These are phyloP conservation scores for Fusarium protoensiforme DNA, from an alignment of 2,329 filamentous ascomycete species.

Conservation along the genomic window DNA sequence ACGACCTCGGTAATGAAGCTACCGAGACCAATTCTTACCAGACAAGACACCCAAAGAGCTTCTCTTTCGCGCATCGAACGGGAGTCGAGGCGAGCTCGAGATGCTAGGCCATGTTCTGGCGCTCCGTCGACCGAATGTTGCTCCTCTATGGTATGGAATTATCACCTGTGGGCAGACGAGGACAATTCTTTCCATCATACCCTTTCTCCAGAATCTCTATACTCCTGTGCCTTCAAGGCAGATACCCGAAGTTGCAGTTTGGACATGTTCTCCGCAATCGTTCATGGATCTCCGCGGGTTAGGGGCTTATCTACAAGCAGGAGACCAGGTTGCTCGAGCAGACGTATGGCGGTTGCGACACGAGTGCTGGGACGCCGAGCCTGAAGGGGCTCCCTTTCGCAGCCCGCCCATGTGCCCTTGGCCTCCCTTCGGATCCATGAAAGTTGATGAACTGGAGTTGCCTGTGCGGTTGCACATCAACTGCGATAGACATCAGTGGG, in stretches of 20 bases:
- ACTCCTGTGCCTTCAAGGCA: conserved; percentile 6
- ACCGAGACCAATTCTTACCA: not conserved
- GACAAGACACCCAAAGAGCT: not conserved
- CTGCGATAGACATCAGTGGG: conserved; percentile 3
- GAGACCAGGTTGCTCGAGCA: not conserved
- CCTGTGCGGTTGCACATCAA: not conserved
- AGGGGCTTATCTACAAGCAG: not conserved
- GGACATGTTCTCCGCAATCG: conserved; percentile 7
- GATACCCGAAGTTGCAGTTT: conserved; percentile 3
- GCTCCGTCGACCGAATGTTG: not conserved
- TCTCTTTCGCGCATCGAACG: conserved; percentile 4
- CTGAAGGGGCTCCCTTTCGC: conserved; percentile 3
- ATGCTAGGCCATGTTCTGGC: not conserved
- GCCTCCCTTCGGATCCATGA: not conserved
- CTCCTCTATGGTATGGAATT: conserved; percentile 11
- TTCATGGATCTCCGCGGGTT: conserved; percentile 7
- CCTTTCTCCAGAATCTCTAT: conserved; percentile 2
- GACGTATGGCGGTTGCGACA: conserved; percentile 15
- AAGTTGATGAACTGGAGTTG: conserved; percentile 1
- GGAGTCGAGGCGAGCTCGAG: not conserved
- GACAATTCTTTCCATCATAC: not conserved
- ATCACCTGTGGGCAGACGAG: conserved; percentile 5
- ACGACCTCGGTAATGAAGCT: not conserved
- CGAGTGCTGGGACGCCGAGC: conserved; percentile 10
- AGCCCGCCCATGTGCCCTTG: conserved; percentile 11